A percentile compares a stretch with the other conserved stretches of the same genome.
phyloP scores from a whole-genome alignment of 148 eudicot genomes.

The Oxyria digyna region DNA sequence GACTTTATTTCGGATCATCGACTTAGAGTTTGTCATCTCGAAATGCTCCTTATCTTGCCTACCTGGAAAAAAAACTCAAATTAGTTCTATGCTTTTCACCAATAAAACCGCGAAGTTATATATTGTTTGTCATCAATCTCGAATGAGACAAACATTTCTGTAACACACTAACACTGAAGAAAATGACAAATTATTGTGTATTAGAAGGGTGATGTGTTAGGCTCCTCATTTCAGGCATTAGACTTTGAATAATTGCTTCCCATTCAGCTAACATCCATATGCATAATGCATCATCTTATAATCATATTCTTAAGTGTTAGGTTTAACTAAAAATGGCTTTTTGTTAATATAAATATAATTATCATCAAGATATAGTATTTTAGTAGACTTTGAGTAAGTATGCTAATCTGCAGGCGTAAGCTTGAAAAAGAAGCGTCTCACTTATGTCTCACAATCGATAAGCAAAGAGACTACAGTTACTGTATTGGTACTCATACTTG shows the following conservation, averaged over 20 bases:
- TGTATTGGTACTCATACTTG: slow-evolving; percentile 4
- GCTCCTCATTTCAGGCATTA: slow-evolving; percentile 50
- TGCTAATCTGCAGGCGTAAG: not conserved
- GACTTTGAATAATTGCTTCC: slow-evolving; percentile 54
- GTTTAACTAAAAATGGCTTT: not conserved
- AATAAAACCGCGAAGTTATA: too few relatives aligned
- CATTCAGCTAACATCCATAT: slow-evolving; percentile 40
- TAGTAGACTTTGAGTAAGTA: not conserved
- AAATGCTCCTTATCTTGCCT: too few relatives aligned
- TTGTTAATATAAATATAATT: not conserved
- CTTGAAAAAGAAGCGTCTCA: slow-evolving; percentile 36
- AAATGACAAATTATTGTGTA: not conserved
- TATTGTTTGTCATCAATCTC: not conserved
- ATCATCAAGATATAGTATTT: not conserved
- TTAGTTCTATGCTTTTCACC: too few relatives aligned
- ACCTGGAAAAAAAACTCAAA: too few relatives aligned
- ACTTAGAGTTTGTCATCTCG: too few relatives aligned
- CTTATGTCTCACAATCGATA: slow-evolving; percentile 22
- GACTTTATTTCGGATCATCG: too few relatives aligned
- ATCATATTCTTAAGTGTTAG: not conserved
- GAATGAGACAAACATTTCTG: not conserved
- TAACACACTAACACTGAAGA: not conserved
- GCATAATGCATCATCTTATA: slow-evolving; percentile 1
- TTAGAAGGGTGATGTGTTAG: not conserved
- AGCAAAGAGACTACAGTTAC: slow-evolving; percentile 20